phyloP scores from a whole-genome alignment of 345 rosid species.

The Lumnitzera littorea region DNA sequence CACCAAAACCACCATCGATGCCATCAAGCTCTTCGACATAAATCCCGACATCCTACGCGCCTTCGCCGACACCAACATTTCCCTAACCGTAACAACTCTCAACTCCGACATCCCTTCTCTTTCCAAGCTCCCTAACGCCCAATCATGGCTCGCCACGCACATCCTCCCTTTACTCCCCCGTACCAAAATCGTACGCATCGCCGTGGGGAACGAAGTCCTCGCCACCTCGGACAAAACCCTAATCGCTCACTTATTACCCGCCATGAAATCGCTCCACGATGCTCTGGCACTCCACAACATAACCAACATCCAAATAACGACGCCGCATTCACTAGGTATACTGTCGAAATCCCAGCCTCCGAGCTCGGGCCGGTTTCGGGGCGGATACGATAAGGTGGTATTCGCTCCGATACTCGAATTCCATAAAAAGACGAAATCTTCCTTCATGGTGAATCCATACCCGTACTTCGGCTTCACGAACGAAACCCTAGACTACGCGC shows the following conservation, averaged over 20 bases:
- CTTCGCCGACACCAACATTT: conserved; percentile 56
- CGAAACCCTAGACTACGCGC: conserved; percentile 73
- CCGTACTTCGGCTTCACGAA: conserved; percentile 70
- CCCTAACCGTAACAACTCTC: conserved; percentile 60
- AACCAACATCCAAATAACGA: conserved; percentile 43
- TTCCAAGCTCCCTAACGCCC: conserved; percentile 47
- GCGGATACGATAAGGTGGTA: conserved; percentile 48
- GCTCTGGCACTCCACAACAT: conserved; percentile 52
- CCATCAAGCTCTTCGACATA: conserved; percentile 70
- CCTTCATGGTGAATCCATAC: conserved; percentile 89
- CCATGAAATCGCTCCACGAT: conserved; percentile 53
- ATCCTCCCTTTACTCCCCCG: conserved; percentile 48
- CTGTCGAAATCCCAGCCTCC: conserved; percentile 73
- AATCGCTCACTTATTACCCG: conserved; percentile 51
- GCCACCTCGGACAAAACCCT: conserved; percentile 55
- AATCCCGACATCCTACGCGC: conserved; percentile 65
- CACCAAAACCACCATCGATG: conserved; percentile 57
- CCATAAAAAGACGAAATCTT: conserved; percentile 60
- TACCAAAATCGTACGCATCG: conserved; percentile 46
- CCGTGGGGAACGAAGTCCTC: conserved; percentile 68
- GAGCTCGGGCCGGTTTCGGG: conserved; percentile 57
- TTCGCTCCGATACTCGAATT: conserved; percentile 70
- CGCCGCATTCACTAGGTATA: conserved; percentile 70
- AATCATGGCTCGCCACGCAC: conserved; percentile 47
- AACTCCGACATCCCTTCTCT: conserved; percentile 62